Base-by-base conservation (phyloP, 1,139 yeast genomes). In the Pichia terricola region DNA sequence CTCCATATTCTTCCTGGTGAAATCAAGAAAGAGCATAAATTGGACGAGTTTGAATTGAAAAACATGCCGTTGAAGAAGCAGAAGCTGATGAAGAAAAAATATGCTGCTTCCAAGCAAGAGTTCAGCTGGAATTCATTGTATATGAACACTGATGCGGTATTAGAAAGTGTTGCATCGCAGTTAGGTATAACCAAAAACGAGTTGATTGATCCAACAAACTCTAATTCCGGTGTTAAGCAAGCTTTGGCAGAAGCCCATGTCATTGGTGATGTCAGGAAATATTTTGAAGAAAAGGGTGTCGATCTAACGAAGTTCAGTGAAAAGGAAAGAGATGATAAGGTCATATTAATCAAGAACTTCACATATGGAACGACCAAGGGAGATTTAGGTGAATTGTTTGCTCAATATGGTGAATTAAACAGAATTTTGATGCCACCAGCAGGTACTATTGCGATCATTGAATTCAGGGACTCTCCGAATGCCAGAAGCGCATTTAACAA, bases 221-320 rank as follows among this genome's bases (percentile, higher is more conserved):
- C 95, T 4, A 81, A 74, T 52, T 84, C 95, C 42, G 96, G 95
- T 1, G 97, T 91, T n/a, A 87, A 88, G 59, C 97, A 89, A 63
- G 97, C 98, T 0, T 73, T 91, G 51, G 98, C 99, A 0, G 99
- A 91, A 67, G 95, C 97, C 1, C 91, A 88, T 59, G 95, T 89
- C 26, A 81, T 91, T 58, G 94, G 91, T 39, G 94, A 84, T 62
- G 95, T 91, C 11, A 77, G 95, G 57, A 78, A 78, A 54, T 91
- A 79, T 63, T 91, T 91, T 62, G 95, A 87, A 61, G 65, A 69
- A 26, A 81, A 81, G 59, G 95, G 95, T 26, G 86, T 94, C 37
- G 96, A 91, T 65, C 68, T 91, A 49, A 69, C 82, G 4, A 73
- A 79, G 35, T 91, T 91, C 59, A 72, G 72, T 46, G 72, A 72